phyloP scores from a whole-genome alignment of 768 basidiomycete genomes.

The Lactifluus subvellereus region DNA sequence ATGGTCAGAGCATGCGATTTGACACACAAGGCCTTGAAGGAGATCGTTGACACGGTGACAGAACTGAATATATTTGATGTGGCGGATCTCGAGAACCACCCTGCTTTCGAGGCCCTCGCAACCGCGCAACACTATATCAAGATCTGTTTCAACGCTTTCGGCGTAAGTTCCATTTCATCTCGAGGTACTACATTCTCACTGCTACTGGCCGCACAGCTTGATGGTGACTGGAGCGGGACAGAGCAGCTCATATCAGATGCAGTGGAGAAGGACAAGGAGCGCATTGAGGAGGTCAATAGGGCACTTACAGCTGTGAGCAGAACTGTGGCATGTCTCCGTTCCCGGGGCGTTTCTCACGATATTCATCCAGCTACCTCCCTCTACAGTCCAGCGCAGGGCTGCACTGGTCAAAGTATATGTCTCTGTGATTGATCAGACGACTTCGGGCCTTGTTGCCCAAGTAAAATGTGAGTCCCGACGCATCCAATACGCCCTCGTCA shows the following conservation, averaged over 20 bases:
- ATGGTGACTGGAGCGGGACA: neutral
- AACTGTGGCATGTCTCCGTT: neutral
- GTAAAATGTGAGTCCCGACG: neutral
- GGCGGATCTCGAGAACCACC: constrained; percentile 7
- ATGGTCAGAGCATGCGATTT: constrained; percentile 11
- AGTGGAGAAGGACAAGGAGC: constrained; percentile 4
- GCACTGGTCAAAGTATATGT: constrained; percentile 2
- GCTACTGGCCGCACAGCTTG: neutral
- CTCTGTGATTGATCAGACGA: neutral
- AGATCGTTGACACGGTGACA: constrained; percentile 3
- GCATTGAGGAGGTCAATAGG: constrained; percentile 11
- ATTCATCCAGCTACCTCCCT: neutral
- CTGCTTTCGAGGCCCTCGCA: neutral
- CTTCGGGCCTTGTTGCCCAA: too few relatives aligned
- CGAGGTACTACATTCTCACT: neutral
- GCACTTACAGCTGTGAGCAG: neutral
- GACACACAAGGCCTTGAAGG: constrained; percentile 1
- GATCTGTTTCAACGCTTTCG: constrained; percentile 5
- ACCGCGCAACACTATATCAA: neutral
- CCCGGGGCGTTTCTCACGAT: neutral
- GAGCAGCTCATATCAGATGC: neutral
- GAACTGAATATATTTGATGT: constrained; percentile 11
- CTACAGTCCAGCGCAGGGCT: neutral
- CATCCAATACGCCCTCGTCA: too few relatives aligned
- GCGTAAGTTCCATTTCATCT: neutral